phyloP scores from a whole-genome alignment of 2,329 filamentous ascomycete species.

The Fusarium armeniacum region DNA sequence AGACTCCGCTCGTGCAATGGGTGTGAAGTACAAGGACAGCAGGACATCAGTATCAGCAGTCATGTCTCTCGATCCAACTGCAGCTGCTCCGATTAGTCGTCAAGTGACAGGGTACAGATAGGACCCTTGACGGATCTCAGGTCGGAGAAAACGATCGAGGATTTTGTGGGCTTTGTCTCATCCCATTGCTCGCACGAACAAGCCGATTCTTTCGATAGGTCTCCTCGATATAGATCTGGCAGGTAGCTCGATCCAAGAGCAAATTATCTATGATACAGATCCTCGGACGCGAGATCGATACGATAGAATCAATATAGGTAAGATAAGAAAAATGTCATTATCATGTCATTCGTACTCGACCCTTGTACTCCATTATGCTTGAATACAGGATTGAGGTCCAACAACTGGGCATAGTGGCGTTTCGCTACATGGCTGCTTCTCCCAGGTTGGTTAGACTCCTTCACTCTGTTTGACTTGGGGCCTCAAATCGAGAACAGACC shows the following conservation, averaged over 20 bases:
- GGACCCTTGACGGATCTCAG: slow-evolving; percentile 8
- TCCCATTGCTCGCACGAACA: slow-evolving; percentile 8
- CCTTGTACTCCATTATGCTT: slow-evolving; percentile 3
- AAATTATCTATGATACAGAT: not conserved
- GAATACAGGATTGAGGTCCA: not conserved
- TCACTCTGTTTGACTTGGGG: slow-evolving; percentile 3
- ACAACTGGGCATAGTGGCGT: not conserved
- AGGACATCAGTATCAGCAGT: not conserved
- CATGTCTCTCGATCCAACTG: slow-evolving; percentile 6
- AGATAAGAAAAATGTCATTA: slow-evolving; percentile 9
- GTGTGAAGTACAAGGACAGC: not conserved
- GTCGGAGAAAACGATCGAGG: slow-evolving; percentile 35
- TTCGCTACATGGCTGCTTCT: not conserved
- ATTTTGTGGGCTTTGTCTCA: slow-evolving; percentile 12
- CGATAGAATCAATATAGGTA: not conserved
- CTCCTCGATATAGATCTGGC: slow-evolving; percentile 10
- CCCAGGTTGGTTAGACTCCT: not conserved
- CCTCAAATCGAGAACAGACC: slow-evolving; percentile 1
- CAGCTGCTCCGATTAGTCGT: slow-evolving; percentile 13
- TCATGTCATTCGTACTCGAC: not conserved
- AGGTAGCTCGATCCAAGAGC: slow-evolving; percentile 5
- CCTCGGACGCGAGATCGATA: slow-evolving; percentile 2
- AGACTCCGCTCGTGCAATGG: not conserved
- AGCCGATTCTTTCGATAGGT: slow-evolving; percentile 3
- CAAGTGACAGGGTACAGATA: slow-evolving; percentile 7